A percentile compares a stretch with the other conserved stretches of the same genome.
These are phyloP conservation scores for Crithidia expoeki DNA, from an alignment of 208 protist genomes.

Conservation along the genomic window DNA sequence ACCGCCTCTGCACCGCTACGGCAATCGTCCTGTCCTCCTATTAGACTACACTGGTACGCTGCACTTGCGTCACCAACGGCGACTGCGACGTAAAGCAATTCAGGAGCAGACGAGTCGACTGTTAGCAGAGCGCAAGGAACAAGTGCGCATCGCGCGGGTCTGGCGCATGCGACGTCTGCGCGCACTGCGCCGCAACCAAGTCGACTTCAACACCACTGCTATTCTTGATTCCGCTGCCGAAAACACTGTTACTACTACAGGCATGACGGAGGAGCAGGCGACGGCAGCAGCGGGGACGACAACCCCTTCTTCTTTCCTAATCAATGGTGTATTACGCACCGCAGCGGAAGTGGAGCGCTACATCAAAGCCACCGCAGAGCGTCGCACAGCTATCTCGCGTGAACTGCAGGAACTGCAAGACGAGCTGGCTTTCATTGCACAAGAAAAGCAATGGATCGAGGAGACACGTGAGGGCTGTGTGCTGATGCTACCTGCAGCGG, in stretches of 20 bases:
- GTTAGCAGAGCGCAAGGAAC: conserved; percentile 8
- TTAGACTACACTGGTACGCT: conserved; percentile 33
- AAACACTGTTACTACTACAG: too few relatives aligned
- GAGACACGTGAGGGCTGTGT: conserved; percentile 26
- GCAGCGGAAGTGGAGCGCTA: neutral
- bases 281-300: too few relatives aligned
- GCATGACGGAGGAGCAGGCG: too few relatives aligned
- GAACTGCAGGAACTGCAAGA: neutral
- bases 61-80: conserved; percentile 10
- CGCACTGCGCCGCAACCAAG: neutral
- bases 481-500: conserved; percentile 59
- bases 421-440: conserved; percentile 7
- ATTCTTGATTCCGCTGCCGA: too few relatives aligned
- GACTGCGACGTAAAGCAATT: conserved; percentile 12
- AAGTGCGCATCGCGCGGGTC: neutral
- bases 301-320: too few relatives aligned
- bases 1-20: conserved; percentile 14
- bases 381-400: conserved; percentile 8
- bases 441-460: conserved; percentile 4
- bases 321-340: neutral
- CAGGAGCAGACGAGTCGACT: neutral
- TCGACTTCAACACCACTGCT: neutral
- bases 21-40: conserved; percentile 29
- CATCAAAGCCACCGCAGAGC: neutral
- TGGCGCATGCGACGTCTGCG: conserved; percentile 18